Evolutionary conservation across 2,329 filamentous ascomycete genomes (phyloP), one percentile per base, ranked within the genome.

Genomic region (Aspergillus calidoustus): DNA sequence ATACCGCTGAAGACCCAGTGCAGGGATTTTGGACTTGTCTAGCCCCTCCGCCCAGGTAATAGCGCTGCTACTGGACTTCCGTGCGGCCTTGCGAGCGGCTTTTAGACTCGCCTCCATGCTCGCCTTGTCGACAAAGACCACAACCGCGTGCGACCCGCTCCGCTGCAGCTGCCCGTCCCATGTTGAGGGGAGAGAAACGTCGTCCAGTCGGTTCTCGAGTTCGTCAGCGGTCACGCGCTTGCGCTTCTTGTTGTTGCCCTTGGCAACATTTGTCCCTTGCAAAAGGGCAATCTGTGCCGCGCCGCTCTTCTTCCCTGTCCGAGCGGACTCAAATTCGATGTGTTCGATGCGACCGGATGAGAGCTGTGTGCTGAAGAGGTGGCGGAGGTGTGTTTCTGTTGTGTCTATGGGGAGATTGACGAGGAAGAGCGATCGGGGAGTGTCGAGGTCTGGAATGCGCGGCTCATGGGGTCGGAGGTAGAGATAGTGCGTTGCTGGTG

Each of bases 361-460:
- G 0, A 97, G 84, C 17, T 96, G 85, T 0, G 84, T 82, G 0
- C 86, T 80, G 68, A 98, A 96, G 0, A 98, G 80, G 47, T 88
- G 83, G 49, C 92, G 88, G 47, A 98, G 83, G 70, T 93, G 91
- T 1, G 82, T 76, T 60, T 92, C 89, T 4, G 92, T 96, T 62
- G 92, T 89, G 73, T 97, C 93, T 65, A 90, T 83, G 7, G 95
- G 95, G 0, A 96, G 80, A 71, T 99, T 98, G 66, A 93, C 91
- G n/a, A 96, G 75, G 78, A 97, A 99, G 19, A 99, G 84, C 64
- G 91, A 93, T 69, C 93, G 89, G 17, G 87, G 81, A 69, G 94
- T 90, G 76, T 91, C 85, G 58, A 85, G 82, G 7, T 90, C 90
- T 15, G 91, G 87, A 46, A 91, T 84, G 78, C 90, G 92, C 63